Base-by-base conservation (phyloP, 2,329 filamentous ascomycete genomes). In the Cladophialophora carrionii region DNA sequence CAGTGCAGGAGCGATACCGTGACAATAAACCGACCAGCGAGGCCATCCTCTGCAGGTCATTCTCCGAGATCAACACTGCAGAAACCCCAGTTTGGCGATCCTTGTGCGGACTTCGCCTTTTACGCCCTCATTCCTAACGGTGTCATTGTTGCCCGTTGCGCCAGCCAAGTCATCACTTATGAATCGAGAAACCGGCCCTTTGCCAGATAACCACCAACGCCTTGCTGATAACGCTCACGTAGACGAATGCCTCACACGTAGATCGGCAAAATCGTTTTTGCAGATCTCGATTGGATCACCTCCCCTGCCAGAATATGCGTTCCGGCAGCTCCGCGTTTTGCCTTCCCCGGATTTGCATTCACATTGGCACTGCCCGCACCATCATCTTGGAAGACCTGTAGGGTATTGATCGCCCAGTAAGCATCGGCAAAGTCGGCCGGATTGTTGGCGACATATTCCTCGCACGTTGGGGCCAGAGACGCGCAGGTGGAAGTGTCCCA, bases 401-500 rank as follows among this genome's bases (percentile, higher is more conserved):
- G 79, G 46, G 82, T 86, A 73, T 89, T 89, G 78, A 96, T 84
- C 65, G 86, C 78, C 90, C 91, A 96, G 31, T 41, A 94, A 2
- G 90, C 85, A 34, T 92, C 83, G 43, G 77, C 75, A 75, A 93
- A 95, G 29, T 82, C 88, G 12, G 76, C 73, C 0, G 90, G 88
- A 75, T 92, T 89, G 66, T 82, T 79, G 57, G 81, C 80, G 24
- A 95, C 91, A 75, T 86, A 95, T 12, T 87, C 85, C 37, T 87
- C 77, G 79, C 93, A 96, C 0, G 86, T 88, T 29, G 77, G 67
- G 0, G 86, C 89, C 71, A 85, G 81, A 46, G 82, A 77, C 1
- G 81, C 78, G 76, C 89, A 91, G 51, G 83, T 51, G 17, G 63
- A 63, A 3, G 61, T 66, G 52, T 64, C 66, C 66, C 68, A 70